A percentile compares a stretch with the other conserved stretches of the same genome.
These are phyloP conservation scores for Lepraria neglecta DNA, from an alignment of 495 filamentous ascomycete genomes.

Conservation along the genomic window DNA sequence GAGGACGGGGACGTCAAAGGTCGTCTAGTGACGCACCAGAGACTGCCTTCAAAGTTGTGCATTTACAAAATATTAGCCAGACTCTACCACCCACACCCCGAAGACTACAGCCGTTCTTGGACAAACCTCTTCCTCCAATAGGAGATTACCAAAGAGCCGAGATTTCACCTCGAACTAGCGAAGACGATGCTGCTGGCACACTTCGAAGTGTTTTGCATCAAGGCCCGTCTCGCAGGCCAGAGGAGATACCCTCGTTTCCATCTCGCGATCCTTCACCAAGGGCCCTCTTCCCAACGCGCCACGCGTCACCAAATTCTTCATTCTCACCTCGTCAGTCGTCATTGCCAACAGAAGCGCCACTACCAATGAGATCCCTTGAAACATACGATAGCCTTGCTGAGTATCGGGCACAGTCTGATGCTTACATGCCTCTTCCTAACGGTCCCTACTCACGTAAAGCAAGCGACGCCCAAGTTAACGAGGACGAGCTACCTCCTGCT, in stretches of 20 bases:
- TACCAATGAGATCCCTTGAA: background rate
- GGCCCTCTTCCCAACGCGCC: background rate
- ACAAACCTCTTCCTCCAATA: conserved; percentile 14
- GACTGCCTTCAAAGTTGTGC: conserved; percentile 2
- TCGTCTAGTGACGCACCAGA: conserved; percentile 6
- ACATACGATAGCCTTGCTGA: conserved; percentile 5
- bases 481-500: background rate
- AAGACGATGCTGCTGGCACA: background rate
- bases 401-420: conserved; percentile 7
- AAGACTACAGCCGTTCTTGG: conserved; percentile 6
- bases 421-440: background rate
- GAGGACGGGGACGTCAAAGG: background rate
- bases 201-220: background rate
- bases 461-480: background rate
- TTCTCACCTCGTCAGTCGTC: conserved; percentile 13
- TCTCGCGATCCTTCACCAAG: background rate
- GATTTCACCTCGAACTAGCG: background rate
- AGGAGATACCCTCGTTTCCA: background rate
- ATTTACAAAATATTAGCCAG: background rate
- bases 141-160: conserved; percentile 12
- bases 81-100: background rate
- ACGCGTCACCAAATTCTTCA: background rate
- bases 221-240: background rate
- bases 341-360: conserved; percentile 5
- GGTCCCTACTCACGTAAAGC: background rate